Evolutionary conservation across 1,139 yeast genomes (phyloP).

Genomic region (Taiozyma sp.): DNA sequence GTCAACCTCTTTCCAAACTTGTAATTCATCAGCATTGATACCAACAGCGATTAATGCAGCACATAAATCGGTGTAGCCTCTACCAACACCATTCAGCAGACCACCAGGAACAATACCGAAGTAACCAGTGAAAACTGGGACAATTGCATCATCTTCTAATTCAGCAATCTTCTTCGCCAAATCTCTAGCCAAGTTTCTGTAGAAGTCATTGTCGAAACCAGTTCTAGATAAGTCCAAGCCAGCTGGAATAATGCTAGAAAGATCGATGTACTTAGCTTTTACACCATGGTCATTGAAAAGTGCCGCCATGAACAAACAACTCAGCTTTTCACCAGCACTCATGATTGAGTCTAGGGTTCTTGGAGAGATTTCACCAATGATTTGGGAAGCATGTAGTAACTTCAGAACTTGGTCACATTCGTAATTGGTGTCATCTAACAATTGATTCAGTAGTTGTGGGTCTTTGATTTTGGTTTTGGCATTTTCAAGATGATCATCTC

Average conservation of each 20-base stretch:
- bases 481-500: constrained; percentile 73
- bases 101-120: constrained; percentile 97
- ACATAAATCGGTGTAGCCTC: constrained; percentile 96
- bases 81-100: constrained; percentile 82
- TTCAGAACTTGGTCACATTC: constrained; percentile 69
- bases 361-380: constrained; percentile 88
- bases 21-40: constrained; percentile 84
- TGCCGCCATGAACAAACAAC: constrained; percentile 85
- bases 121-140: constrained; percentile 94
- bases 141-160: constrained; percentile 37
- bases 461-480: constrained; percentile 55
- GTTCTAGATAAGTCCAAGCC: constrained; percentile 46
- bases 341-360: constrained; percentile 86
- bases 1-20: constrained; percentile 98
- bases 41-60: constrained; percentile 97
- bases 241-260: constrained; percentile 64
- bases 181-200: constrained; percentile 53
- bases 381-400: constrained; percentile 78
- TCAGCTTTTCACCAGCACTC: constrained; percentile 91
- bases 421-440: constrained; percentile 51
- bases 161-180: constrained; percentile 53
- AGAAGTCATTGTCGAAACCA: constrained; percentile 65
- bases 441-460: constrained; percentile 37
- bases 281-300: constrained; percentile 79
- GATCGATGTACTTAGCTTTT: constrained; percentile 72